Conservation (phyloP, 176 grass and related monocot genomes). For the Alopecurus myosuroides region DNA sequence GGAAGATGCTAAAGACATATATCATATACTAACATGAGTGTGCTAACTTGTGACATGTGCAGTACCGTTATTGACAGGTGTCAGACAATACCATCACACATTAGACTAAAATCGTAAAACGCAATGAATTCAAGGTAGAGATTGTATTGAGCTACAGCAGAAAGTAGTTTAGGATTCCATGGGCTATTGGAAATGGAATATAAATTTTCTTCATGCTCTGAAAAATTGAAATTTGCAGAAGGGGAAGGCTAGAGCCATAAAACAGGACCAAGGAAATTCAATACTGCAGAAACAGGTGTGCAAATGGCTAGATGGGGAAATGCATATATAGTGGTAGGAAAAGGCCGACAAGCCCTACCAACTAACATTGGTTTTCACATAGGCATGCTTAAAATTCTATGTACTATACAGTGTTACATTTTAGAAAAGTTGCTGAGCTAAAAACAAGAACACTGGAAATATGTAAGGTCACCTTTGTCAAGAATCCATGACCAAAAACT, state of each 20-base stretch:
- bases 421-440: not conserved
- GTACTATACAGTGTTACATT: not conserved
- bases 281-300: not conserved
- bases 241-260: not conserved
- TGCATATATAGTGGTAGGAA: not conserved
- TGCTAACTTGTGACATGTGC: not conserved
- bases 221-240: not conserved
- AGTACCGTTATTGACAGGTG: not conserved
- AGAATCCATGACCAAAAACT: constrained; percentile 95
- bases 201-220: not conserved
- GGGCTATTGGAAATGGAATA: not conserved
- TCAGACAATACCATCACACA: not conserved
- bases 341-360: not conserved
- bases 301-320: not conserved
- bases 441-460: constrained; percentile 19
- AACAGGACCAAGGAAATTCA: not conserved
- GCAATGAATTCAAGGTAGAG: not conserved
- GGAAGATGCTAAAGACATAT: not conserved
- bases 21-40: not conserved
- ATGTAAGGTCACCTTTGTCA: constrained; percentile 73
- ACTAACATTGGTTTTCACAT: not conserved
- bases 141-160: not conserved
- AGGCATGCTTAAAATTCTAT: not conserved
- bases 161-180: constrained; percentile 2
- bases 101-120: not conserved